These are phyloP conservation scores for Aspergillus unguis DNA, from an alignment of 2,329 filamentous ascomycete species.

Conservation along the genomic window DNA sequence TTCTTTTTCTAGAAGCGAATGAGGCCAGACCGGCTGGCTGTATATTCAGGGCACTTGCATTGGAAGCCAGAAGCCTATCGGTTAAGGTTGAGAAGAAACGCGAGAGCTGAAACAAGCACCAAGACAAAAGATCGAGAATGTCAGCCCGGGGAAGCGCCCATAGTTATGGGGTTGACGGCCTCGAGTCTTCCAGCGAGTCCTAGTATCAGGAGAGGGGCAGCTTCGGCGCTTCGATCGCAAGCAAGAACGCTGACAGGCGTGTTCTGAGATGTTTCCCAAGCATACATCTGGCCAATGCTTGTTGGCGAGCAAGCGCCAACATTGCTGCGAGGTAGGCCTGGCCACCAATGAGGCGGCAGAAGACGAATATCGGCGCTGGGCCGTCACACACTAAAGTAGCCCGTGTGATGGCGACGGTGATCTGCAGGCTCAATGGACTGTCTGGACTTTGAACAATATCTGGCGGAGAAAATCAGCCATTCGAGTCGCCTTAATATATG, in stretches of 20 bases:
- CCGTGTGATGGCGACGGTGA: conserved; percentile 29
- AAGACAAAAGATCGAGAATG: conserved; percentile 17
- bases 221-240: conserved; percentile 22
- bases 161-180: conserved; percentile 29
- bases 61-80: conserved; percentile 18
- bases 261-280: conserved; percentile 25
- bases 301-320: conserved; percentile 34
- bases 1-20: background rate
- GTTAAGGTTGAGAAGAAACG: background rate
- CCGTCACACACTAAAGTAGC: conserved; percentile 33
- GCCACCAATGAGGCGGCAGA: conserved; percentile 29
- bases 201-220: conserved; percentile 28
- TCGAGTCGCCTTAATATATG: background rate
- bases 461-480: background rate
- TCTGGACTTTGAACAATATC: background rate
- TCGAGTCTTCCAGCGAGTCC: conserved; percentile 20
- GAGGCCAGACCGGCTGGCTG: conserved; percentile 40
- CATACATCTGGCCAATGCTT: conserved; percentile 37
- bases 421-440: conserved; percentile 25
- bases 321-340: conserved; percentile 17
- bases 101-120: conserved; percentile 13
- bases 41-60: conserved; percentile 30
- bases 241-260: conserved; percentile 16
- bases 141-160: conserved; percentile 23
- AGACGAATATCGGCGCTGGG: conserved; percentile 19